A percentile compares a stretch with the other conserved stretches of the same genome.
Evolutionary conservation across 2,329 filamentous ascomycete genomes (phyloP).

Genomic region (Zelopaecilomyces penicillatus): DNA sequence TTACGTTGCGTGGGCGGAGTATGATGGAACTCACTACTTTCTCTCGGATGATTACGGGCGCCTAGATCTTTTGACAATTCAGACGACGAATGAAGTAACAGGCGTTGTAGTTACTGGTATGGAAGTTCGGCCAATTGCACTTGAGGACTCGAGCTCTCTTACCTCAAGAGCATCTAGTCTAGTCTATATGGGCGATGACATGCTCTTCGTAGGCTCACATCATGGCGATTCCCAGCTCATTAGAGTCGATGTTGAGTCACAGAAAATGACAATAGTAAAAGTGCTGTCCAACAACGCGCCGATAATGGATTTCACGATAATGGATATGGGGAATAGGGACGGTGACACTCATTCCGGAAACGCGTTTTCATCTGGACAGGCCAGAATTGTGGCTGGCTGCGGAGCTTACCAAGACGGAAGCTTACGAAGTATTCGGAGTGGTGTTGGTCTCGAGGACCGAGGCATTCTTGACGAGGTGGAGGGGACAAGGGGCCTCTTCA

Average conservation of each 20-base stretch:
- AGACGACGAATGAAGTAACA: slow-evolving; percentile 55
- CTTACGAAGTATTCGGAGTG: slow-evolving; percentile 82
- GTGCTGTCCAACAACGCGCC: slow-evolving; percentile 71
- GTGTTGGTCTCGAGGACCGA: slow-evolving; percentile 82
- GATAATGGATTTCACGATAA: slow-evolving; percentile 86
- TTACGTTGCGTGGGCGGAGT: slow-evolving; percentile 84
- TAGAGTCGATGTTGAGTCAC: slow-evolving; percentile 37
- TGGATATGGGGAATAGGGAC: slow-evolving; percentile 87
- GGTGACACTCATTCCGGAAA: slow-evolving; percentile 68
- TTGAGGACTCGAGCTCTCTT: slow-evolving; percentile 16
- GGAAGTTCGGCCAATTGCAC: slow-evolving; percentile 46
- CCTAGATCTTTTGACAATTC: slow-evolving; percentile 75
- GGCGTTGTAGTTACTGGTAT: slow-evolving; percentile 63
- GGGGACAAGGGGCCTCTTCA: slow-evolving; percentile 65
- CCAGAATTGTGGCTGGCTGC: slow-evolving; percentile 85
- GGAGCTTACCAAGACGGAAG: slow-evolving; percentile 85
- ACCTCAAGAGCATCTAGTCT: slow-evolving; percentile 71
- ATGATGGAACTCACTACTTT: slow-evolving; percentile 76
- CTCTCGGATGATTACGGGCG: slow-evolving; percentile 86
- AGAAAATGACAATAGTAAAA: slow-evolving; percentile 58
- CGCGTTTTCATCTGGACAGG: slow-evolving; percentile 91
- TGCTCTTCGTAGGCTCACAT: slow-evolving; percentile 84
- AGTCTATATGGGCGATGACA: slow-evolving; percentile 64
- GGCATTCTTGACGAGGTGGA: slow-evolving; percentile 74
- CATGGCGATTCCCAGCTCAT: slow-evolving; percentile 87